These are phyloP conservation scores for Calonectria montana DNA, from an alignment of 2,329 filamentous ascomycete genomes.

Conservation along the genomic window DNA sequence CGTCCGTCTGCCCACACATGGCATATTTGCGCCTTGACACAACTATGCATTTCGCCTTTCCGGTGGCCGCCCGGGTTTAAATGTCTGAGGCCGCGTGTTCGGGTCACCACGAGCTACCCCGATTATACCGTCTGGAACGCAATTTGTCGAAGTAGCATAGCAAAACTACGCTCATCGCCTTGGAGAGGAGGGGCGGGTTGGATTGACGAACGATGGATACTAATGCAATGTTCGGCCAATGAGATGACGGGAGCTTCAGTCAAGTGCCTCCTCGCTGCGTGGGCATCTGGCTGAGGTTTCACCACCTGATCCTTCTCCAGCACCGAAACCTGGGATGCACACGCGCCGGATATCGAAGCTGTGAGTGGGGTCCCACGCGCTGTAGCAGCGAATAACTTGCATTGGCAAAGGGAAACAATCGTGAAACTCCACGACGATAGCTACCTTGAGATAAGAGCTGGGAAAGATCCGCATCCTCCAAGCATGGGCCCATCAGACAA, in stretches of 20 bases:
- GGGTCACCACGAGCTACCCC: slow-evolving; percentile 17
- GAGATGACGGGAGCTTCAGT: slow-evolving; percentile 17
- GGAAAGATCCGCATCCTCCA: slow-evolving; percentile 9
- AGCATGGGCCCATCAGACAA: slow-evolving; percentile 26
- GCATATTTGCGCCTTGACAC: slow-evolving; percentile 14
- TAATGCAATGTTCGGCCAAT: slow-evolving; percentile 21
- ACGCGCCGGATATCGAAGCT: slow-evolving; percentile 7
- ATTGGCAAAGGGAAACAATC: neutral
- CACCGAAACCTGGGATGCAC: slow-evolving; percentile 24
- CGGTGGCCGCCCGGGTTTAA: slow-evolving; percentile 12
- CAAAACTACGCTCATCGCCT: slow-evolving; percentile 17
- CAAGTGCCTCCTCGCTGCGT: slow-evolving; percentile 22
- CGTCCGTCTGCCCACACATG: slow-evolving; percentile 7
- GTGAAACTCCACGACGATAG: slow-evolving; percentile 8
- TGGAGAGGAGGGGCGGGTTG: slow-evolving; percentile 22
- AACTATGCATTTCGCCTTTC: slow-evolving; percentile 15
- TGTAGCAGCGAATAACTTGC: neutral
- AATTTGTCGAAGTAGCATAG: slow-evolving; percentile 18
- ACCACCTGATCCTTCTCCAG: slow-evolving; percentile 25
- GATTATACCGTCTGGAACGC: slow-evolving; percentile 30
- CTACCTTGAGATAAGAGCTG: slow-evolving; percentile 16
- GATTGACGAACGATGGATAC: slow-evolving; percentile 21
- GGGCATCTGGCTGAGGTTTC: slow-evolving; percentile 31
- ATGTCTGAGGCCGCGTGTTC: slow-evolving; percentile 21
- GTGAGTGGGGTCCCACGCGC: neutral